Evolutionary conservation across 441 rosid genomes (phyloP), one percentile per base, ranked within the genome.

Genomic region (Arabidopsis hybrid): DNA sequence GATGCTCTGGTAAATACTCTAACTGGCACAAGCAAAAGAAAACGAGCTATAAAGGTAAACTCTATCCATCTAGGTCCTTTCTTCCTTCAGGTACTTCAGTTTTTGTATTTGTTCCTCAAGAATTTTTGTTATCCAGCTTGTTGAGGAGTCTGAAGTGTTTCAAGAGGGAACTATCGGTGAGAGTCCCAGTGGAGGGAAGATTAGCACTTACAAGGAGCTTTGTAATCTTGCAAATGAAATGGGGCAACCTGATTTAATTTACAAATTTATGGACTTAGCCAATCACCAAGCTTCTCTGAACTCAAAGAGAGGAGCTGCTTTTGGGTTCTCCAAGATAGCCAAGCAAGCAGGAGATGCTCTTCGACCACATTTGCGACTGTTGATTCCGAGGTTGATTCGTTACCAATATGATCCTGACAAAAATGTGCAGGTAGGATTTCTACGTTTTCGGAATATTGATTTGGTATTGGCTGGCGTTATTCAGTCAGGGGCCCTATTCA

Each of bases 341-440:
- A 95, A 93, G 82, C 98, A 91, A 88, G 99, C 99, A 47, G 99
- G 98, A 78, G 98, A 95, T 85, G 99, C 98, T 64, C 95, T 95
- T 76, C 88, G 83, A 81, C 99, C 99, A 45, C 97, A 93, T 80
- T 81, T 95, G 66, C 82, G 71, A 21, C 82, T 81, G 64, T 85
- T 95, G 89, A 85, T 95, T 77, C 99, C 99, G 2, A 85, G 97
- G 85, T 88, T 95, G 50, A 88, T 95, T 58, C 93, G 98, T 16
- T 95, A 93, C 80, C 99, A 93, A 61, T 93, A 95, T 79, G 99
- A 95, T 83, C 99, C 99, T 57, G 99, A 93, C 75, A 95, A 90
- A 83, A 95, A 90, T 79, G 99, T 95, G 70, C 99, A 95, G 98
- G 99, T 95, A 73, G 60, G 80, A 40, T 73, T 74, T 75, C 60